Evolutionary conservation across 31 red algal genomes (phyloP).

Genomic region (Endocladia muricata): DNA sequence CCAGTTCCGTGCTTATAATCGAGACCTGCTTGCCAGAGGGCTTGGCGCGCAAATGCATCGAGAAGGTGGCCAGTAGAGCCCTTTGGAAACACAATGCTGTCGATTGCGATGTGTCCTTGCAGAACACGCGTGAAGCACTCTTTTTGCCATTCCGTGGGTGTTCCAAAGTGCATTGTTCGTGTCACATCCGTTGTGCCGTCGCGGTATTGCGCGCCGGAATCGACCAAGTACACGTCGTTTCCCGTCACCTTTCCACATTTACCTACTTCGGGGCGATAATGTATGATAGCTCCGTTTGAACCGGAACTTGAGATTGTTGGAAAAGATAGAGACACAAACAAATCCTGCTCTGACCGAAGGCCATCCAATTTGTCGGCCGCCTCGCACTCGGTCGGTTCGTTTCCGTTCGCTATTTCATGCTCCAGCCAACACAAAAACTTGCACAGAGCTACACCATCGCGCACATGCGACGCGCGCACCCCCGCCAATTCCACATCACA

Average conservation of each 20-base stretch:
- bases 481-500: slow-evolving; percentile 78
- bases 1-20: slow-evolving; percentile 99
- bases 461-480: slow-evolving; percentile 64
- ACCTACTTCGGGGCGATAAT: slow-evolving; percentile 72
- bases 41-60: slow-evolving; percentile 82
- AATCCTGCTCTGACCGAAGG: slow-evolving; percentile 59
- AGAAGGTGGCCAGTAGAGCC: slow-evolving; percentile 85
- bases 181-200: slow-evolving; percentile 99
- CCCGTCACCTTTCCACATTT: slow-evolving; percentile 32
- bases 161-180: slow-evolving; percentile 90
- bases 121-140: slow-evolving; percentile 96
- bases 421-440: slow-evolving; percentile 87
- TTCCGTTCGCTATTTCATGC: slow-evolving; percentile 34
- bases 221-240: slow-evolving; percentile 78
- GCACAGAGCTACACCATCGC: slow-evolving; percentile 88
- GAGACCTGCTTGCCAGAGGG: slow-evolving; percentile 88
- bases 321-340: slow-evolving; percentile 85
- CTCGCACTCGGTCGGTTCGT: slow-evolving; percentile 33
- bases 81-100: slow-evolving; percentile 76
- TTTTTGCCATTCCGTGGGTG: slow-evolving; percentile 62
- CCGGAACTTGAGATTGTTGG: slow-evolving; percentile 88
- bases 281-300: slow-evolving; percentile 93
- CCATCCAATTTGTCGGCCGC: slow-evolving; percentile 69
- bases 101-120: slow-evolving; percentile 93
- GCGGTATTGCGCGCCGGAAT: slow-evolving; percentile 93